Evolutionary conservation across 768 basidiomycete species (phyloP).

Genomic region (Termitomyces heimii): DNA sequence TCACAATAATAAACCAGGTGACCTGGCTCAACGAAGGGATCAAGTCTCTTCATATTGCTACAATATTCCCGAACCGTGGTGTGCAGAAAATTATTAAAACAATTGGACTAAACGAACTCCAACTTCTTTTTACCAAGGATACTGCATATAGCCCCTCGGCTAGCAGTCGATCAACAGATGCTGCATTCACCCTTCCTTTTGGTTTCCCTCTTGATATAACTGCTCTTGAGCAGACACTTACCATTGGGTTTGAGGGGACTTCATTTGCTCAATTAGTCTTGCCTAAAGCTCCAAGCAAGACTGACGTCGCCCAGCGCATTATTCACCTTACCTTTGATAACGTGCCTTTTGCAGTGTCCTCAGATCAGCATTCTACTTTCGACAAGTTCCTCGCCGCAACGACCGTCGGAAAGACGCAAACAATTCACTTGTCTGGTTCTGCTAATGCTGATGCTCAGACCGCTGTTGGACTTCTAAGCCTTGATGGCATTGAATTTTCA

Average conservation of each 20-base stretch:
- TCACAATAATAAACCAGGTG: constrained; percentile 30
- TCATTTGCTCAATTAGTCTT: constrained; percentile 57
- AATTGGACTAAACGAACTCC: constrained; percentile 53
- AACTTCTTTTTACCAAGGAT: constrained; percentile 50
- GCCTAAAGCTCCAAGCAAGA: constrained; percentile 49
- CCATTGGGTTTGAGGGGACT: constrained; percentile 42
- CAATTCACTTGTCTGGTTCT: constrained; percentile 46
- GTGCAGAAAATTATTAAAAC: constrained; percentile 57
- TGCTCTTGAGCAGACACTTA: constrained; percentile 54
- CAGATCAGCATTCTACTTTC: constrained; percentile 44
- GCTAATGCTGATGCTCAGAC: constrained; percentile 56
- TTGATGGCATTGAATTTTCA: constrained; percentile 52
- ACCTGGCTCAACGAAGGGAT: constrained; percentile 73
- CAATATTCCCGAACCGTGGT: constrained; percentile 60
- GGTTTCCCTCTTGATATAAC: constrained; percentile 64
- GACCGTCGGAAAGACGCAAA: constrained; percentile 39
- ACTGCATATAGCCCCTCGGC: constrained; percentile 54
- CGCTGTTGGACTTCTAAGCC: constrained; percentile 56
- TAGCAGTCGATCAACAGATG: constrained; percentile 53
- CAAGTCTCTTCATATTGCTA: constrained; percentile 50
- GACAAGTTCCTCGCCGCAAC: constrained; percentile 58
- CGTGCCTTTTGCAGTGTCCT: constrained; percentile 54
- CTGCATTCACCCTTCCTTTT: constrained; percentile 64
- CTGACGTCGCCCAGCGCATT: constrained; percentile 56
- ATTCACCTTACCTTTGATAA: constrained; percentile 55